Evolutionary conservation across 2,329 filamentous ascomycete species (phyloP), one percentile per base, ranked within the genome.

Genomic region (Byssochlamys sp.): DNA sequence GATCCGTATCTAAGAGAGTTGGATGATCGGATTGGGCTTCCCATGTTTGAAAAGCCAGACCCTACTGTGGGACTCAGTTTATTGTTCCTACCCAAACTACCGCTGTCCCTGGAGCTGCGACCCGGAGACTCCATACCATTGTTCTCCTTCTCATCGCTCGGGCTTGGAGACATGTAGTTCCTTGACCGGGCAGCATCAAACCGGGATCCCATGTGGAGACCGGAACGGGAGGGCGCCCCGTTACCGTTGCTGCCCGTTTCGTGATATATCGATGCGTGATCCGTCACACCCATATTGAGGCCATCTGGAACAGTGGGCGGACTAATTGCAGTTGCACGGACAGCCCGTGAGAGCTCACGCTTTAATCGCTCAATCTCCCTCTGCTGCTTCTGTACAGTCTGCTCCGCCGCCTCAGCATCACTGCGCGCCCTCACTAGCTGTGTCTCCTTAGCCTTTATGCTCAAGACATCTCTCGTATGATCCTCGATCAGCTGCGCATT

Each of bases 381-480:
- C 61, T 88, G 82, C 55, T 96, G 82, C 58, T 89, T 87, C 60
- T 94, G 89, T 55, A 94, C 91, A 58, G 86, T 87, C 66, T 91
- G 86, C 70, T 96, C 91, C 0, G 91, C 89, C 0, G 89, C 85
- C 71, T 97, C 92, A 31, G 88, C 89, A 67, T 99, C 94, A 63
- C 89, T 91, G 56, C 91, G 83, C 10, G 94, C 91, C 51, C 94
- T 87, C 9, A 97, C 92, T 4, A 99, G 82, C 67, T 99, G 94
- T 2, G 94, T 97, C 73, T 99, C 94, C 74, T 99, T 99, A 12
- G 94, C 94, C 73, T 97, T 97, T 76, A 99, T 95, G 65, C 91
- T 94, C 49, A 99, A 80, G 0, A 96, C 90, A 67, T 99, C 92
- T 53, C 92, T 83, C 0, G 94, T 99, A 71, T 97, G 92, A 67